Evolutionary conservation across 1,139 yeast genomes (phyloP), one percentile per base, ranked within the genome.

Genomic region (Blastobotrys indianensis): DNA sequence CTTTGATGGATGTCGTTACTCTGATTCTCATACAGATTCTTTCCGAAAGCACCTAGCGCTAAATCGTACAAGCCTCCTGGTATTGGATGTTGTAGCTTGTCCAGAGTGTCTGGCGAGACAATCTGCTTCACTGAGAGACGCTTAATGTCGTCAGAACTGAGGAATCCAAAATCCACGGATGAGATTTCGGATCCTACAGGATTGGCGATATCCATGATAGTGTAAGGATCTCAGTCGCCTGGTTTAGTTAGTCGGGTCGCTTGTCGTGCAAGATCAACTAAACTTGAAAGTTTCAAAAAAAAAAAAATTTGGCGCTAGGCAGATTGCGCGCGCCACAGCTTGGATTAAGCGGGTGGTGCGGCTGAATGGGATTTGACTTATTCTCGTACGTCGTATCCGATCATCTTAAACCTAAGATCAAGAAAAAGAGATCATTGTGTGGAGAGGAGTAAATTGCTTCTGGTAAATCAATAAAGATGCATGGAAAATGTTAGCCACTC

Each of bases 151-250:
- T 78, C 81, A 29, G 94, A 76, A 41, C 87, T 75, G 58, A 90
- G 74, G 58, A 90, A 82, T 47, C 94, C 86, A 68, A 94, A 94
- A 69, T 90, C 97, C 58, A 94, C 96, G 58, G 94, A 82, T 41
- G 80, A 74, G 67, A 94, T 85, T 70, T 87, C 94, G 48, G 97
- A 83, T 55, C 97, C 98, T 45, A 87, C 90, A 44, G 98, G 97
- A 64, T 85, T 85, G 42, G 97, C 81, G 67, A 90, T 85, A 76
- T 90, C 97, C 98, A 90, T 90, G 32, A 33, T 40, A 9, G 23
- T 33, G 10, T 11, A 7, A 20, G 25, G 25, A 20, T 20, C 25
- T 20, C 25, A 4, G 25, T 20, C 25, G 25, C 25, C 25, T 4
- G 25, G 25, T 20, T 20, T 20, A 7, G 25, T 20, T 20, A 20